Base-by-base conservation (phyloP, 1,284 basidiomycete species). In the Entoloma clypeatum region DNA sequence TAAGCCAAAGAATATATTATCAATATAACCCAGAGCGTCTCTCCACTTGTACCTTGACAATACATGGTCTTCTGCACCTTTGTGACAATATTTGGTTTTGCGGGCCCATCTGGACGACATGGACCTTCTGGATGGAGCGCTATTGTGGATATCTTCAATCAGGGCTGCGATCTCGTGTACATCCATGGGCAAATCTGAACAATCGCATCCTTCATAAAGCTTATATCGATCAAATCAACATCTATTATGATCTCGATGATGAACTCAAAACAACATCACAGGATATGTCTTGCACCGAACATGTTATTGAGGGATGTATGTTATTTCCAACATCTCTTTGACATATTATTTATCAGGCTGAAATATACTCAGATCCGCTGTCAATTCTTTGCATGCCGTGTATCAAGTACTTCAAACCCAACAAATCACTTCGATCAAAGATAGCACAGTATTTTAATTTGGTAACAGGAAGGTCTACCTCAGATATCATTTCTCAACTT, bases 1-100 rank as follows among this genome's bases (percentile, higher is more conserved):
- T n/a, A n/a, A n/a, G n/a, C n/a, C n/a, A n/a, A n/a, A n/a, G 70
- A 14, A 29, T 65, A 2, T 74, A 72, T 48, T 74, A 70, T 41
- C 64, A 68, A 44, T 39, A 63, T 40, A 18, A 57, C 11, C 47
- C 55, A 0, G 14, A 35, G 0, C 52, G 63, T 0, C 30, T 72
- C 0, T 47, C 64, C 1, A 39, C 57, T 0, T 72, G 70, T 44
- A 59, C 64, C 0, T 19, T 71, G 0, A 66, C 65, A 0, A 51
- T 74, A 6, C 72, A 75, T 50, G 52, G 58, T 0, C 59, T 72
- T 1, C 55, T 71, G 5, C 69, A 72, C 44, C 56, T 72, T 31
- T 59, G 66, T 1, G 49, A 59, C 32, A 50, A 52, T 22, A 71
- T 72, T 16, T 40, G 56, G 39, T 29, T 36, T 1, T 52, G 37